These are phyloP conservation scores for Collybia sp. DNA, from an alignment of 768 basidiomycete genomes.

Conservation along the genomic window DNA sequence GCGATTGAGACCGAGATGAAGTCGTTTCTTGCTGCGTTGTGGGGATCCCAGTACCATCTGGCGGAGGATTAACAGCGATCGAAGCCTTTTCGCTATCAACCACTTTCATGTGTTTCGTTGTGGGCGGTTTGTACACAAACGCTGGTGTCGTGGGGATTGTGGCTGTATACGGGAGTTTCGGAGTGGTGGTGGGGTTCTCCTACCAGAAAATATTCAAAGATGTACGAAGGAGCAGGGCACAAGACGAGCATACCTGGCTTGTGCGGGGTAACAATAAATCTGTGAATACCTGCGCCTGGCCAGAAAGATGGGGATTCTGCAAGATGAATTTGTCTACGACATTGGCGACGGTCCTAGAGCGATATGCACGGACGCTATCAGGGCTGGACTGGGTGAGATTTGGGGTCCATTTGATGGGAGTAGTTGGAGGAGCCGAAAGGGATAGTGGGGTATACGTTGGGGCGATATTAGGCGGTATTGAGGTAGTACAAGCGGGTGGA, in stretches of 20 bases:
- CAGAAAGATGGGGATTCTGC: slow-evolving; percentile 9
- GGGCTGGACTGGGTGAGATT: no score
- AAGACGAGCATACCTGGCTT: not conserved
- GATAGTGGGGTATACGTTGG: no score
- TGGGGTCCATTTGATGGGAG: no score
- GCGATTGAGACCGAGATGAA: no score
- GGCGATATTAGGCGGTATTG: no score
- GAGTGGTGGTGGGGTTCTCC: no score
- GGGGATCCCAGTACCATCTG: not conserved
- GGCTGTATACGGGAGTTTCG: no score
- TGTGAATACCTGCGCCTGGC: slow-evolving; percentile 10
- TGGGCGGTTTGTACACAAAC: slow-evolving; percentile 13
- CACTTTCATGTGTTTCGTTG: slow-evolving; percentile 2
- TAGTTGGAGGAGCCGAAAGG: no score
- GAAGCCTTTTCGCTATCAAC: no score
- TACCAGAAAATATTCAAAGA: not conserved
- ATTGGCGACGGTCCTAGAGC: slow-evolving; percentile 5
- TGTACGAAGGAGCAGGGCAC: not conserved
- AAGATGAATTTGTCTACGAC: slow-evolving; percentile 10
- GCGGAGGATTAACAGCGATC: not conserved
- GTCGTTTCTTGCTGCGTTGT: no score
- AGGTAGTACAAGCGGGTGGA: no score
- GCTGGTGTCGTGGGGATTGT: slow-evolving; percentile 7
- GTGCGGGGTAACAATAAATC: slow-evolving; percentile 6
- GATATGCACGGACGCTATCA: slow-evolving; percentile 2